These are phyloP conservation scores for Cryptosporidium sp. DNA, from an alignment of 169 alveolate species.

Conservation along the genomic window DNA sequence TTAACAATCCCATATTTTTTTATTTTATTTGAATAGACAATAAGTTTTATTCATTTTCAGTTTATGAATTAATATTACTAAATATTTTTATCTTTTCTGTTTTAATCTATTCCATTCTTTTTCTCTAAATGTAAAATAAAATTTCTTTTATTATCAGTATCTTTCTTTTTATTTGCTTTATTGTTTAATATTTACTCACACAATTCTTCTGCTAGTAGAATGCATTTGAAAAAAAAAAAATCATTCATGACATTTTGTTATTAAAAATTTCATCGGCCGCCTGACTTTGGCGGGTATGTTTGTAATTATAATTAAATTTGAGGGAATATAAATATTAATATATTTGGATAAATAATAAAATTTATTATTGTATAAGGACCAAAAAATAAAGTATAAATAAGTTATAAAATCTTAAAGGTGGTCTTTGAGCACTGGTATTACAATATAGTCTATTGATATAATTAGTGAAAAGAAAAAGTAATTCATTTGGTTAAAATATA, in stretches of 20 bases:
- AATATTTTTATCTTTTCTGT: too few relatives aligned
- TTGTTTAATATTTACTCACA: not conserved
- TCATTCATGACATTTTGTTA: not conserved
- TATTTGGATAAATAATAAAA: not conserved
- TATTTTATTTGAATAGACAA: too few relatives aligned
- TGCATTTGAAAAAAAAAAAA: not conserved
- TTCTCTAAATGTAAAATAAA: not conserved
- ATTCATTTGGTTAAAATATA: not conserved
- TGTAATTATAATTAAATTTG: not conserved
- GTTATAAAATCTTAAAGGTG: not conserved
- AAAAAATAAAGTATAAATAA: not conserved
- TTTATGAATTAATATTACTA: too few relatives aligned
- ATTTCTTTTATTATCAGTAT: not conserved
- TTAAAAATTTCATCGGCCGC: not conserved
- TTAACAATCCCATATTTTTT: too few relatives aligned
- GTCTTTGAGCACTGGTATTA: too few relatives aligned
- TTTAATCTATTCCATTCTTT: not conserved
- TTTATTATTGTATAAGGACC: not conserved
- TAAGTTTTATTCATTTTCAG: too few relatives aligned
- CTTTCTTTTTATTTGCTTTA: too few relatives aligned
- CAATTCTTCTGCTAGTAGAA: not conserved
- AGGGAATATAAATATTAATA: slow-evolving; percentile 4
- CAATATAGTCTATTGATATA: not conserved
- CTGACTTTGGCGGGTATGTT: not conserved
- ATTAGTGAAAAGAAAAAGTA: not conserved